Evolutionary conservation across 176 grass and related monocot species (phyloP).

Genomic region (Rhynchospora breviuscula): DNA sequence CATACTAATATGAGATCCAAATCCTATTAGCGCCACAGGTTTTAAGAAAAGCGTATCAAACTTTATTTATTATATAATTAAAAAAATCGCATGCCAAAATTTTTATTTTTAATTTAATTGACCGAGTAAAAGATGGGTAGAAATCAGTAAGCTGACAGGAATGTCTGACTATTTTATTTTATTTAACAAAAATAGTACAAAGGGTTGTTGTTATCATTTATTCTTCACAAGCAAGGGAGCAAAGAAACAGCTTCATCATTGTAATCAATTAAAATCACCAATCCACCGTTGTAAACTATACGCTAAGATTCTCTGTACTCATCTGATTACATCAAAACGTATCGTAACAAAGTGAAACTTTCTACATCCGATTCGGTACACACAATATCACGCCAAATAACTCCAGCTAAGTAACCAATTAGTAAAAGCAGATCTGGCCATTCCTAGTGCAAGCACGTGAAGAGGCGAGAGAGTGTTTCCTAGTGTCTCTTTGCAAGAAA

Average conservation of each 20-base stretch:
- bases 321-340: neutral
- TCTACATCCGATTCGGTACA: neutral
- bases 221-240: slow-evolving; percentile 2
- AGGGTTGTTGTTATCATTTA: neutral
- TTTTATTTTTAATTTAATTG: neutral
- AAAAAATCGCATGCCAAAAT: neutral
- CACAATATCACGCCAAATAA: neutral
- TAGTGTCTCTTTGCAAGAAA: neutral
- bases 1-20: neutral
- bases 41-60: too few relatives aligned
- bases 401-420: neutral
- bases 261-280: neutral
- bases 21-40: neutral
- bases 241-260: neutral
- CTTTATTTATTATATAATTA: too few relatives aligned
- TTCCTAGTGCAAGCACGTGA: slow-evolving; percentile 3
- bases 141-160: too few relatives aligned
- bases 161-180: too few relatives aligned
- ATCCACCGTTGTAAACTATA: neutral
- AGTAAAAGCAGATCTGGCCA: neutral
- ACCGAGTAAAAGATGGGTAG: too few relatives aligned
- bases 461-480: neutral
- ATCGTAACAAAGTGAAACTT: neutral
- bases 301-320: neutral
- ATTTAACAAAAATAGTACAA: neutral